These are phyloP conservation scores for Trichosporon coremiiforme DNA, from an alignment of 1,284 basidiomycete species.

Conservation along the genomic window DNA sequence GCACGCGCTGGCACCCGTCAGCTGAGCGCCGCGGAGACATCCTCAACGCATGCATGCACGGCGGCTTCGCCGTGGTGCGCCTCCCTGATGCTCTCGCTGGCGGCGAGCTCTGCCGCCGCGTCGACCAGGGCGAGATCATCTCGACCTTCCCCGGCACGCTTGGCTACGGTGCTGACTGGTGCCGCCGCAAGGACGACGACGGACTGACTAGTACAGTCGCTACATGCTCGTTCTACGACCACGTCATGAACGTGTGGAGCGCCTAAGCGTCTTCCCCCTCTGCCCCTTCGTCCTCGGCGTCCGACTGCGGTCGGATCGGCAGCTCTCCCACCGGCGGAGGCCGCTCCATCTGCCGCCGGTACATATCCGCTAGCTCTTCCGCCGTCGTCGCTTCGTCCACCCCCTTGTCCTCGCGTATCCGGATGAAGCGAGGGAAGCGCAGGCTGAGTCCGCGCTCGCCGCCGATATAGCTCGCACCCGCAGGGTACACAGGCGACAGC, in stretches of 20 bases:
- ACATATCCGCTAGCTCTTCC: conserved; percentile 68
- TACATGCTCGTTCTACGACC: conserved; percentile 97
- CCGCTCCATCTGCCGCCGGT: conserved; percentile 62
- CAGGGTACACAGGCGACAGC: conserved; percentile 81
- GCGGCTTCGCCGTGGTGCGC: conserved; percentile 82
- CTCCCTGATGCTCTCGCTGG: conserved; percentile 51
- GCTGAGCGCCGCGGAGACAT: conserved; percentile 66
- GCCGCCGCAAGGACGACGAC: conserved; percentile 57
- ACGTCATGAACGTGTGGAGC: conserved; percentile 77
- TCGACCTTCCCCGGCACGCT: conserved; percentile 79
- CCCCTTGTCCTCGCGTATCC: conserved; percentile 61
- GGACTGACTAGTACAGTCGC: conserved; percentile 65
- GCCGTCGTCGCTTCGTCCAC: conserved; percentile 61
- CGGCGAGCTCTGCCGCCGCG: conserved; percentile 20
- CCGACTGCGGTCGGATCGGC: conserved; percentile 15
- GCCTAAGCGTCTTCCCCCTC: conserved; percentile 52
- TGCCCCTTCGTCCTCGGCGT: conserved; percentile 44
- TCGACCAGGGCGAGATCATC: conserved; percentile 49
- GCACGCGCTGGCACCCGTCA: conserved; percentile 91
- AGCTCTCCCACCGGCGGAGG: conserved; percentile 26
- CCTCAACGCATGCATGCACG: conserved; percentile 94
- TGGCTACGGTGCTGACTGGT: conserved; percentile 97
- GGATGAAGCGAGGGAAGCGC: conserved; percentile 60
- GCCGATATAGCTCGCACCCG: conserved; percentile 71
- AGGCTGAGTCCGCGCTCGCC: conserved; percentile 71